Evolutionary conservation across 1,284 basidiomycete genomes (phyloP).

Genomic region (Xerocomus nothofagi): DNA sequence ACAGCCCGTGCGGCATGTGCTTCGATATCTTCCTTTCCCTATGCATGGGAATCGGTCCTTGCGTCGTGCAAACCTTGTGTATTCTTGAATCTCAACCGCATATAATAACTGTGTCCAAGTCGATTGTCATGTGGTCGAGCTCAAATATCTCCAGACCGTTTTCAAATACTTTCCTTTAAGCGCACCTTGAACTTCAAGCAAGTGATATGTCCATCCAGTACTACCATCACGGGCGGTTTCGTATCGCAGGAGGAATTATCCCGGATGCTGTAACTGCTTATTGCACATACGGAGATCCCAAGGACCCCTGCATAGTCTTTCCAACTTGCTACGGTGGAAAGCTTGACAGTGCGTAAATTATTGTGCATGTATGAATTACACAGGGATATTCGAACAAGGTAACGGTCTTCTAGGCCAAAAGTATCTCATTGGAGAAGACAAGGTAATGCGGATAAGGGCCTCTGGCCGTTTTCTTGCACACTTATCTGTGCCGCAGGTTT

Average conservation of each 20-base stretch:
- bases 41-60: conserved; percentile 11
- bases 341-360: conserved; percentile 33
- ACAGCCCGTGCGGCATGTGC: neutral
- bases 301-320: conserved; percentile 41
- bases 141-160: conserved; percentile 1
- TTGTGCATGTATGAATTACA: neutral
- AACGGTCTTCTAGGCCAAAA: conserved; percentile 43
- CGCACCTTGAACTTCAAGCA: too few relatives aligned
- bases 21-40: neutral
- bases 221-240: conserved; percentile 40
- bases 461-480: neutral
- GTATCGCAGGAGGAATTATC: conserved; percentile 38
- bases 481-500: conserved; percentile 34
- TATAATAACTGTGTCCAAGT: conserved; percentile 12
- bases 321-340: conserved; percentile 42
- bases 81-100: conserved; percentile 1
- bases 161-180: neutral
- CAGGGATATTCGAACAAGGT: conserved; percentile 11
- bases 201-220: conserved; percentile 35
- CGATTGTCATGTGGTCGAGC: neutral
- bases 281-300: conserved; percentile 38
- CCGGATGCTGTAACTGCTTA: conserved; percentile 42
- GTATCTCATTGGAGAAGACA: conserved; percentile 52
- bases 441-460: conserved; percentile 31
- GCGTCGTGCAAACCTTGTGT: neutral